Base-by-base conservation (phyloP, 805 yeast genomes). In the Maudiozyma saulgeensis region DNA sequence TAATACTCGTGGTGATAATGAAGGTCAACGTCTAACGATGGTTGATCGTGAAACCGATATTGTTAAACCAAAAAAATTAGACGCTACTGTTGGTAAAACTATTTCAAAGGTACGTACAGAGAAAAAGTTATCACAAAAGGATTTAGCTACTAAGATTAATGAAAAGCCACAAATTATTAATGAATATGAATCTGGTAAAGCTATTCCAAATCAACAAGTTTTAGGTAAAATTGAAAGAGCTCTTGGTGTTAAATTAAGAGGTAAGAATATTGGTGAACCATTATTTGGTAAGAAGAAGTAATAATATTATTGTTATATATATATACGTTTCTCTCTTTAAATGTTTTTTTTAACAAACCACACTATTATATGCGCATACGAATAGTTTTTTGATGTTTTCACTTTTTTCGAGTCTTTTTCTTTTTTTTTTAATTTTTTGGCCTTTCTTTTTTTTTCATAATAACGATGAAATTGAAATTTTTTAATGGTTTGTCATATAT, bases 151-250 rank as follows among this genome's bases (percentile, higher is more conserved):
- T 50, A 86, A 84, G 68, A 79, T 91, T 64, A 91, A 90, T 68
- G 99, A 93, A 73, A 93, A 93, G 75, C 96, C 97, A 53, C 88
- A 83, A 58, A 85, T 93, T 53, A 82, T 93, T 64, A 90, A 88
- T 70, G 99, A 93, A 65, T 93, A 93, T 70, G 99, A 93, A 74
- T 87, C 95, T 49, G 97, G 96, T 51, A 82, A 95, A 66, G 99
- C 96, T 43, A 80, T 85, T 57, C 99, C 99, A 51, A 90, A 87
- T 74, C 99, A 93, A 75, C 98, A 90, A 71, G 70, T 93, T 47
- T 77, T 93, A 62, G 90, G 84, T 49, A 93, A 93, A 74, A 72
- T 93, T 68, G 98, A 93, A 74, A 80, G 96, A 70, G 95, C 84
- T 41, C 76, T 93, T 60, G 98, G 98, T 57, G 84, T 93, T 55